Evolutionary conservation across 1,284 basidiomycete genomes (phyloP), one percentile per base, ranked within the genome.

Genomic region (Tilletia caries): DNA sequence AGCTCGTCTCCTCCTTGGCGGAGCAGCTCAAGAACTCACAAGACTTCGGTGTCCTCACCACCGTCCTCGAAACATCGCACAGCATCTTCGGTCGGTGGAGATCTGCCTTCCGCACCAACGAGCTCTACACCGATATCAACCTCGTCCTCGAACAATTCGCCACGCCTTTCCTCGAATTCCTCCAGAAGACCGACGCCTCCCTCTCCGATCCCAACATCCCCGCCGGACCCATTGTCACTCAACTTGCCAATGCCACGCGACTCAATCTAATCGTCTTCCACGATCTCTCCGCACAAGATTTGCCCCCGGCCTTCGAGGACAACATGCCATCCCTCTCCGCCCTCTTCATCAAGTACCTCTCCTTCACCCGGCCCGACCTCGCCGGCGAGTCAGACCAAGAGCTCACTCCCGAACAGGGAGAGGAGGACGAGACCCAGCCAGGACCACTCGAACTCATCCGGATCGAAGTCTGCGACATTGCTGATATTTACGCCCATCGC

Each of bases 61-160:
- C 91, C 67, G 91, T 98, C 8, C 87, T 99, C 44, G 89, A 95
- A 77, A 95, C 95, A 0, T 92, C 93, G 0, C 95, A 98, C 84
- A 94, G 93, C 50, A 98, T 98, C 79, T 98, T 97, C 85, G 88
- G 89, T 67, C 88, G 90, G 74, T 98, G 95, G 95, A 89, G 95
- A 67, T 89, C 92, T 3, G 91, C 91, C 78, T 92, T 95, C 79
- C 89, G 94, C 69, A 91, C 92, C 5, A 91, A 99, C 85, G 84
- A 87, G 52, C 89, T 99, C 65, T 98, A 91, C 86, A 87, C 89
- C 2, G 91, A 92, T 80, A 98, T 99, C 87, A 97, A 96, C 85
- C 88, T 91, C 72, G 95, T 98, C 67, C 87, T 98, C 64, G 86
- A 85, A 50, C 90, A 89, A 75, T 96, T 98, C 85, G 90, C 91